Evolutionary conservation across 2,329 filamentous ascomycete species (phyloP).

Genomic region (Fusarium citri): DNA sequence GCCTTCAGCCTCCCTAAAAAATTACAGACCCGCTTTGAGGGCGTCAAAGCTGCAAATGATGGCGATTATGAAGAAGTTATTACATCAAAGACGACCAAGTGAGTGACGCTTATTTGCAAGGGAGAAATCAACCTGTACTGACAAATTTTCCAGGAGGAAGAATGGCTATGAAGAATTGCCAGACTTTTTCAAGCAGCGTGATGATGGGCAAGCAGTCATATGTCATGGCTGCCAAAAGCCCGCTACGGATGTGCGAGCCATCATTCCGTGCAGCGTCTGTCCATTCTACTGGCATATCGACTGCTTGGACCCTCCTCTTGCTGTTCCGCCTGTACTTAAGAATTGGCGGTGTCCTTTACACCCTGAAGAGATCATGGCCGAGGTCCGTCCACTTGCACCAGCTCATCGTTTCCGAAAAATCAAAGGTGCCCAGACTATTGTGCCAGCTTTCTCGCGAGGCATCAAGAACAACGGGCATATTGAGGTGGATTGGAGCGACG

Average conservation of each 20-base stretch:
- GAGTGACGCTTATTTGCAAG: conserved; percentile 52
- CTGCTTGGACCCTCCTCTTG: conserved; percentile 86
- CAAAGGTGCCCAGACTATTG: conserved; percentile 64
- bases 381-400: conserved; percentile 68
- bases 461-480: conserved; percentile 77
- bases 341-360: conserved; percentile 93
- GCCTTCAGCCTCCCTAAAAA: conserved; percentile 78
- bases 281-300: conserved; percentile 89
- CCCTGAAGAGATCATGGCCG: conserved; percentile 77
- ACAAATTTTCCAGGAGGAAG: conserved; percentile 57
- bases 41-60: conserved; percentile 79
- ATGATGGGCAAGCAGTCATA: conserved; percentile 81
- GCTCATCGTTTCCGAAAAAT: conserved; percentile 72
- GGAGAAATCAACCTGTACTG: neutral
- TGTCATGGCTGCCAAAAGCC: conserved; percentile 81
- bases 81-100: conserved; percentile 72
- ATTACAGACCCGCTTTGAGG: conserved; percentile 81
- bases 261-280: conserved; percentile 89
- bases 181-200: conserved; percentile 76
- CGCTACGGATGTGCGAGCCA: conserved; percentile 70
- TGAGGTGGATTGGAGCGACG: conserved; percentile 72
- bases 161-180: conserved; percentile 69
- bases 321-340: conserved; percentile 79
- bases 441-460: conserved; percentile 70
- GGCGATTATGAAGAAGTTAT: conserved; percentile 82